A percentile compares a stretch with the other conserved stretches of the same genome.
These are phyloP conservation scores for Ophiostoma ulmi DNA, from an alignment of 2,329 filamentous ascomycete species.

Conservation along the genomic window DNA sequence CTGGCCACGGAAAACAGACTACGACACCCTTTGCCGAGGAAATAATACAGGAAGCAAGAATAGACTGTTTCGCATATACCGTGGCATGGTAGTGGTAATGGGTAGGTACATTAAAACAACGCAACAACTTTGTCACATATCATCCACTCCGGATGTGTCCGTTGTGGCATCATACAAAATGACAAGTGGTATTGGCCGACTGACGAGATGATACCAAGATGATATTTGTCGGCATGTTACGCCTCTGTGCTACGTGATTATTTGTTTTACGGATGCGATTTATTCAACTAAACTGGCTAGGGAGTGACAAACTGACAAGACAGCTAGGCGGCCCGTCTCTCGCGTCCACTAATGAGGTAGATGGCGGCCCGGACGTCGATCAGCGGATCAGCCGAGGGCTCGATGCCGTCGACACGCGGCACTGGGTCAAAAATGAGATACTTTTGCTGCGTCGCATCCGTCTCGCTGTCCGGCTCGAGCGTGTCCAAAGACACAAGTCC, in stretches of 20 bases:
- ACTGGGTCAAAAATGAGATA: slow-evolving; percentile 54
- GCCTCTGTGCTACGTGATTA: not conserved
- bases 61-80: not conserved
- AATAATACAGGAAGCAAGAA: not conserved
- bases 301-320: not conserved
- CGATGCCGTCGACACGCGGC: slow-evolving; percentile 51
- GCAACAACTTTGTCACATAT: not conserved
- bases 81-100: not conserved
- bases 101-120: not conserved
- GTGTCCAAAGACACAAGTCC: slow-evolving; percentile 44
- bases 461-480: slow-evolving; percentile 35
- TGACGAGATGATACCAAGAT: not conserved
- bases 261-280: not conserved
- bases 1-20: slow-evolving; percentile 4
- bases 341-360: slow-evolving; percentile 38
- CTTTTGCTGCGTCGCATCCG: slow-evolving; percentile 45
- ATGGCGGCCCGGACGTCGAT: slow-evolving; percentile 51
- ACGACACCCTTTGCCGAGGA: not conserved
- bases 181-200: slow-evolving; percentile 4
- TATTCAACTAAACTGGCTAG: too few species aligned
- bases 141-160: not conserved
- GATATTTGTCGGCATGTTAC: not conserved
- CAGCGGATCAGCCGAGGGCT: slow-evolving; percentile 50
- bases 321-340: slow-evolving; percentile 5
- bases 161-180: not conserved